phyloP scores from a whole-genome alignment of 441 rosid species.

The Jatropha podagrica region DNA sequence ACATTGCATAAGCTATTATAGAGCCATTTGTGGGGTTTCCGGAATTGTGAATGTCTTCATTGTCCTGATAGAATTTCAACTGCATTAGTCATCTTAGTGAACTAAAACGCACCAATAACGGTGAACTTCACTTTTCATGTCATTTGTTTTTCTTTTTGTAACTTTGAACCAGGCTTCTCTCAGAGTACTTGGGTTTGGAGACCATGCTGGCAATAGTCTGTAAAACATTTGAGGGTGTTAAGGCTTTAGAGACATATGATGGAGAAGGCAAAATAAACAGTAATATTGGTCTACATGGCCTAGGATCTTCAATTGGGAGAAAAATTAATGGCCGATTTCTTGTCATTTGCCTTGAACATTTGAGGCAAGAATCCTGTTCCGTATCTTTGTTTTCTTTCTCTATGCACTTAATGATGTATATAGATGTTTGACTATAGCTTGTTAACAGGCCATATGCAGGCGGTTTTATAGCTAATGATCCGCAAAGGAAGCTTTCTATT shows the following conservation, averaged over 20 bases:
- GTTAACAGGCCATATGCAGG: constrained; percentile 31
- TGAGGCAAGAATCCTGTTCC: constrained; percentile 10
- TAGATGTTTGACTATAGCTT: constrained; percentile 7
- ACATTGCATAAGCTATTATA: not conserved
- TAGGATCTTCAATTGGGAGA: constrained; percentile 30
- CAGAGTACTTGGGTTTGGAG: constrained; percentile 27
- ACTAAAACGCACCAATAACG: not conserved
- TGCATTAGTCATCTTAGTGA: not conserved
- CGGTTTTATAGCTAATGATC: constrained; percentile 23
- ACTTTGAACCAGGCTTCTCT: constrained; percentile 16
- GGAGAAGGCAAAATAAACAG: constrained; percentile 20
- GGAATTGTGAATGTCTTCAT: too few species aligned
- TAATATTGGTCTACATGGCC: constrained; percentile 30
- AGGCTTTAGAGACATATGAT: constrained; percentile 27
- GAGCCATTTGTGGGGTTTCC: not conserved
- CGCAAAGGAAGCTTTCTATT: constrained; percentile 26
- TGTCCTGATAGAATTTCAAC: not conserved
- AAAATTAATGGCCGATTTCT: constrained; percentile 30
- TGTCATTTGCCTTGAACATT: constrained; percentile 32
- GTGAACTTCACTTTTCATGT: not conserved
- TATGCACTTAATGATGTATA: not conserved
- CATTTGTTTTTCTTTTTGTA: not conserved
- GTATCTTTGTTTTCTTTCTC: not conserved
- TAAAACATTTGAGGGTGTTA: constrained; percentile 22
- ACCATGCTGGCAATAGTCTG: constrained; percentile 38